phyloP scores from a whole-genome alignment of 1,139 yeast genomes.

The Blastobotrys capitulatus region DNA sequence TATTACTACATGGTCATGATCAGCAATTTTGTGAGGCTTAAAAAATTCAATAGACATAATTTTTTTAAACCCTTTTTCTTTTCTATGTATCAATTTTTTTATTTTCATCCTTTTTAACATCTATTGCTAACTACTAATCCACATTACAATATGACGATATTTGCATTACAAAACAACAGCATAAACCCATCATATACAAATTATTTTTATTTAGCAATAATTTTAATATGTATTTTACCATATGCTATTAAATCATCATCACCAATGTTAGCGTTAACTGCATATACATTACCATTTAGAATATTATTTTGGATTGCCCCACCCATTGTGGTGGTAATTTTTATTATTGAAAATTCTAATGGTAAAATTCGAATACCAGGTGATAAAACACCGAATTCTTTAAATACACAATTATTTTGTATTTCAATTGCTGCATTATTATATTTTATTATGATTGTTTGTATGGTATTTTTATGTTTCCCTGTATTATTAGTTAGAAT shows the following conservation, averaged over 20 bases:
- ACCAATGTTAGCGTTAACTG: background rate
- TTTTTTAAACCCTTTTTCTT: no score
- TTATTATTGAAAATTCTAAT: background rate
- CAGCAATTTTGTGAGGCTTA: no score
- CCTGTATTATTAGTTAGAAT: background rate
- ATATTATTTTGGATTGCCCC: background rate
- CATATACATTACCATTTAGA: constrained; percentile 4
- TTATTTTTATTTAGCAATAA: background rate
- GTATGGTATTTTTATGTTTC: constrained; percentile 4
- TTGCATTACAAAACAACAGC: background rate
- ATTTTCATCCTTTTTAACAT: no score
- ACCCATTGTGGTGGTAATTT: background rate
- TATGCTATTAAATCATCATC: background rate
- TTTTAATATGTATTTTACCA: background rate
- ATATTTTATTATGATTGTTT: background rate
- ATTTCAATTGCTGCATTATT: background rate
- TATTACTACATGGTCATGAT: no score
- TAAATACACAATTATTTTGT: background rate
- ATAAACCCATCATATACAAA: background rate
- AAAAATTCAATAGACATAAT: no score
- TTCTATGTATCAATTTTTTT: no score
- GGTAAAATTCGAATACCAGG: background rate
- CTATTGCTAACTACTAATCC: no score
- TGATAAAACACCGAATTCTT: background rate
- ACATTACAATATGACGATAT: background rate